A percentile compares a stretch with the other conserved stretches of the same genome.
These are phyloP conservation scores for Penicillium sp. DNA, from an alignment of 2,329 filamentous ascomycete species.

Conservation along the genomic window DNA sequence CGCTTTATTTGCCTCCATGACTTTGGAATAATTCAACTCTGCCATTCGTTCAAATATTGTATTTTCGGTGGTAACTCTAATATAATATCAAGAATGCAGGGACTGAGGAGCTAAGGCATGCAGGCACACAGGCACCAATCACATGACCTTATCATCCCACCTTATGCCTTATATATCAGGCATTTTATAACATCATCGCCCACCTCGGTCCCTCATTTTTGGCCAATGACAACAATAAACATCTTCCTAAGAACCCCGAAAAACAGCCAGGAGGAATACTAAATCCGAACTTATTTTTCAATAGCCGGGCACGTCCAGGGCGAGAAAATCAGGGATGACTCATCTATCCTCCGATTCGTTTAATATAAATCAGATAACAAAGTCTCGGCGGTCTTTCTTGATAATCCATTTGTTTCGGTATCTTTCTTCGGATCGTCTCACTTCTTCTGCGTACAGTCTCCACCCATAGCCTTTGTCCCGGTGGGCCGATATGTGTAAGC, in stretches of 20 bases:
- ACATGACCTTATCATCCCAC: not conserved
- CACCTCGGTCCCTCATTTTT: not conserved
- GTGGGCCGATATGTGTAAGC: slow-evolving; percentile 29
- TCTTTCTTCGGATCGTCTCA: slow-evolving; percentile 39
- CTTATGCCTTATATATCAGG: not conserved
- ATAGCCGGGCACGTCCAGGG: not conserved
- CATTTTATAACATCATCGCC: not conserved
- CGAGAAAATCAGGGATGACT: not conserved
- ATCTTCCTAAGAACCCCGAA: not conserved
- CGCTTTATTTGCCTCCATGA: too few relatives aligned
- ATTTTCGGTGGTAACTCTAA: too few relatives aligned
- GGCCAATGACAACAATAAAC: not conserved
- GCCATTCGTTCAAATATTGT: too few relatives aligned
- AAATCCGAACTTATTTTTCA: not conserved
- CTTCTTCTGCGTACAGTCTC: not conserved
- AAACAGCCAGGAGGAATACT: not conserved
- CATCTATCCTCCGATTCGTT: not conserved
- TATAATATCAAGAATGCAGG: too few relatives aligned
- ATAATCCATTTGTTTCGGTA: slow-evolving; percentile 38
- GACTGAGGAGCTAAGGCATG: too few relatives aligned
- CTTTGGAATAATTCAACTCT: too few relatives aligned
- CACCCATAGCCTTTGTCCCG: slow-evolving; percentile 8
- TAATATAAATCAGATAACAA: not conserved
- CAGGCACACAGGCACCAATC: not conserved
- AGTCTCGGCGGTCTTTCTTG: slow-evolving; percentile 39